Evolutionary conservation across 768 basidiomycete genomes (phyloP).

Genomic region (Lactifluus subvellereus): DNA sequence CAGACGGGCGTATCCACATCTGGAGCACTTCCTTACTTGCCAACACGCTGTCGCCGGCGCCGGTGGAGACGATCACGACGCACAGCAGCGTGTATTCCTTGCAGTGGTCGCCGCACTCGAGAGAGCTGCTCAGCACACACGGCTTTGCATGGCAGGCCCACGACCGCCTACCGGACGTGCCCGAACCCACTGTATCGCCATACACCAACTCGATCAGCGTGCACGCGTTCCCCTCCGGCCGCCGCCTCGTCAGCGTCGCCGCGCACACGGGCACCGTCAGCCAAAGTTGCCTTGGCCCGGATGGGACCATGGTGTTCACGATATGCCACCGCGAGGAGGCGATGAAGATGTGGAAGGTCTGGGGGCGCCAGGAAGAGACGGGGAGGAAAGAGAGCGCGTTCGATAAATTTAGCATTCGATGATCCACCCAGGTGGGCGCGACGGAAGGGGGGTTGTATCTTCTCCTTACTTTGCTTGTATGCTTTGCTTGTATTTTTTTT

Average conservation of each 20-base stretch:
- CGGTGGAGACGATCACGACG: conserved; percentile 40
- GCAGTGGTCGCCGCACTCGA: conserved; percentile 53
- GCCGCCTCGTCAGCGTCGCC: conserved; percentile 45
- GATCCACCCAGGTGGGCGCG: not conserved
- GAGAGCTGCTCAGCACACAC: conserved; percentile 55
- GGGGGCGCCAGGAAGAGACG: conserved; percentile 32
- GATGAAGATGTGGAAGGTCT: conserved; percentile 71
- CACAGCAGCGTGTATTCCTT: conserved; percentile 54
- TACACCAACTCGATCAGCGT: conserved; percentile 43
- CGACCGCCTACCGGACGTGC: conserved; percentile 15
- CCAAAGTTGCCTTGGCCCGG: conserved; percentile 58
- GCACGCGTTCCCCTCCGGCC: conserved; percentile 49
- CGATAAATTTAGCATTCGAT: conserved; percentile 23
- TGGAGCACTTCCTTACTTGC: conserved; percentile 46
- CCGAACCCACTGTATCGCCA: conserved; percentile 18
- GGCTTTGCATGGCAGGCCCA: conserved; percentile 41
- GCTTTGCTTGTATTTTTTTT: conserved; percentile 14
- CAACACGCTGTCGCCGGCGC: conserved; percentile 38
- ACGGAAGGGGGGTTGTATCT: not conserved
- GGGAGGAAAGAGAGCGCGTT: conserved; percentile 21
- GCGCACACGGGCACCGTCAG: conserved; percentile 53
- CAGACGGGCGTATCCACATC: conserved; percentile 52
- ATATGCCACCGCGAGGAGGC: conserved; percentile 59
- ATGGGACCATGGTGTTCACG: conserved; percentile 58
- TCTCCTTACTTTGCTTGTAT: conserved; percentile 10